These are phyloP conservation scores for Aspergillus sergii DNA, from an alignment of 2,329 filamentous ascomycete species.

Conservation along the genomic window DNA sequence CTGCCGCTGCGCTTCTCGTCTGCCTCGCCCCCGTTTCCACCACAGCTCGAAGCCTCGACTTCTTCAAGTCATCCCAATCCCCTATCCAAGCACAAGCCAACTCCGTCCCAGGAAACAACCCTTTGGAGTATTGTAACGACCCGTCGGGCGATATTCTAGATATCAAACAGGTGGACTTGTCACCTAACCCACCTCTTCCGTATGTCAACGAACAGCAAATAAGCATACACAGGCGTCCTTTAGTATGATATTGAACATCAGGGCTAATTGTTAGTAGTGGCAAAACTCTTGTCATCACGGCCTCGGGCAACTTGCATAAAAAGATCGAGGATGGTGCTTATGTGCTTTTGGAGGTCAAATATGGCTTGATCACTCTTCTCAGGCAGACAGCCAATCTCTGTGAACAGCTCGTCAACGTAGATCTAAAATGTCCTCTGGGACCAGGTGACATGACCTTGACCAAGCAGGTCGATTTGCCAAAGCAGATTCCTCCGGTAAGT, in stretches of 20 bases:
- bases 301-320: conserved; percentile 72
- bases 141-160: conserved; percentile 70
- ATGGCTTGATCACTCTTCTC: conserved; percentile 87
- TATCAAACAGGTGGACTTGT: conserved; percentile 78
- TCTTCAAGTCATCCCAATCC: conserved; percentile 55
- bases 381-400: conserved; percentile 81
- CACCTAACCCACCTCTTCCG: conserved; percentile 84
- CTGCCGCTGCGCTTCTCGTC: conserved; percentile 42
- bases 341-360: conserved; percentile 84
- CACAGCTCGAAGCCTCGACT: conserved; percentile 45
- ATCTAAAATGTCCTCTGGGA: conserved; percentile 84
- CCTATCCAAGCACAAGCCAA: conserved; percentile 54
- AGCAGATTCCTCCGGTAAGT: conserved; percentile 84
- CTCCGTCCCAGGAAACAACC: conserved; percentile 81
- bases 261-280: conserved; percentile 60
- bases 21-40: conserved; percentile 50
- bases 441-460: conserved; percentile 72
- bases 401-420: conserved; percentile 84
- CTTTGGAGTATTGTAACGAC: conserved; percentile 75
- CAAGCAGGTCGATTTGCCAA: conserved; percentile 83
- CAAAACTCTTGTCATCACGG: conserved; percentile 73
- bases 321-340: conserved; percentile 76
- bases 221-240: background rate
- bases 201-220: conserved; percentile 53
- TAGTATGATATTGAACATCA: background rate